Evolutionary conservation across 2,329 filamentous ascomycete genomes (phyloP).

Genomic region (Ophiocordyceps robertsii): DNA sequence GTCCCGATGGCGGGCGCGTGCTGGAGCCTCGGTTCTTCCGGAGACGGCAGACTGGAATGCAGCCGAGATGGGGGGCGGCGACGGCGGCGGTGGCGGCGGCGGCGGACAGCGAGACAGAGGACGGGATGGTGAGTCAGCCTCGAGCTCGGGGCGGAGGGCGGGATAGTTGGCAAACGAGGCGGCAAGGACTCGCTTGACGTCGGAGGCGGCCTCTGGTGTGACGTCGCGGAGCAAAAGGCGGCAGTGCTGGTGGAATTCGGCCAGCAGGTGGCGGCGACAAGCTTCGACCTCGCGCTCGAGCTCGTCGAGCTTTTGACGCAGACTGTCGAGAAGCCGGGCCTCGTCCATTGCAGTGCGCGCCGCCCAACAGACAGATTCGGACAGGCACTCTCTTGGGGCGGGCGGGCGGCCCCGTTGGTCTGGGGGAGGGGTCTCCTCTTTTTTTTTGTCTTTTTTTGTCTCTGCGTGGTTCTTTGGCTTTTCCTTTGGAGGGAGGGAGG

Average conservation of each 20-base stretch:
- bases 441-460: too few species aligned
- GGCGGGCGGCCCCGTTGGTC: too few species aligned
- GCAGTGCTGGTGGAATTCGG: slow-evolving; percentile 42
- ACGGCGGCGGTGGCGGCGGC: too few species aligned
- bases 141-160: slow-evolving; percentile 25
- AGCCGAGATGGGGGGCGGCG: slow-evolving; percentile 11
- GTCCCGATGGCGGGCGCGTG: slow-evolving; percentile 40
- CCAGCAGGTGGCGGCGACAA: slow-evolving; percentile 42
- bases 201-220: slow-evolving; percentile 29
- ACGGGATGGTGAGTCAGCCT: slow-evolving; percentile 21
- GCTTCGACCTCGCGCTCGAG: slow-evolving; percentile 43
- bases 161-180: slow-evolving; percentile 30
- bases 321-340: slow-evolving; percentile 33
- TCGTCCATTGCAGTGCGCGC: slow-evolving; percentile 15
- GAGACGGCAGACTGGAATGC: slow-evolving; percentile 18
- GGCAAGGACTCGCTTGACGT: slow-evolving; percentile 32
- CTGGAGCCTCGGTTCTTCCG: slow-evolving; percentile 16
- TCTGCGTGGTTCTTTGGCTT: too few species aligned
- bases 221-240: slow-evolving; percentile 34
- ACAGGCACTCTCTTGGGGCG: too few species aligned
- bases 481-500: too few species aligned
- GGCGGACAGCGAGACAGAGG: too few species aligned
- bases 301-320: slow-evolving; percentile 39
- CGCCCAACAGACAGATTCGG: too few species aligned
- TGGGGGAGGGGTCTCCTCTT: too few species aligned